phyloP scores from a whole-genome alignment of 78 protist species.

The Isochrysis galbana region DNA sequence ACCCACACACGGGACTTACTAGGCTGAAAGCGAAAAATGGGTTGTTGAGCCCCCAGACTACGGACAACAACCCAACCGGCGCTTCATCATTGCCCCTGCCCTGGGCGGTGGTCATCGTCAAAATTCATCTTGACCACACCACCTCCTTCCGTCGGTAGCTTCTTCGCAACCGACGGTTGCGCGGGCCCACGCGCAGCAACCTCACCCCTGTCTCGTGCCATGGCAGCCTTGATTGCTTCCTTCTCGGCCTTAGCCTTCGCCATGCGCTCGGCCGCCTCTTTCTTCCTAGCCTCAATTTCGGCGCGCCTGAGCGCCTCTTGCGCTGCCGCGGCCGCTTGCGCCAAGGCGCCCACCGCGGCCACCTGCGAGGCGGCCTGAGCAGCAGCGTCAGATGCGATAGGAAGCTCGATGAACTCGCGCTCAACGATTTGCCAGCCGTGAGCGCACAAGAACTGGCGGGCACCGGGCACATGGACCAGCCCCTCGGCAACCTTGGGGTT shows the following conservation, averaged over 20 bases:
- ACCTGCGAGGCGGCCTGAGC: neutral
- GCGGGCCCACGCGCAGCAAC: slow-evolving; percentile 9
- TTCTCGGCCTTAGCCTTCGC: neutral
- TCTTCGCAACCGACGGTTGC: neutral
- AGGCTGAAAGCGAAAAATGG: no score
- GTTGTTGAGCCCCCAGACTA: no score
- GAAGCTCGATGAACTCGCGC: neutral
- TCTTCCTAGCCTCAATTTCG: neutral
- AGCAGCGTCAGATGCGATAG: neutral
- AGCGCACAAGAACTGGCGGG: neutral
- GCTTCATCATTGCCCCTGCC: no score
- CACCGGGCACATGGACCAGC: neutral
- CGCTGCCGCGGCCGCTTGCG: neutral
- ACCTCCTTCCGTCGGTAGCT: slow-evolving; percentile 6
- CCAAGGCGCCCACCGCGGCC: neutral
- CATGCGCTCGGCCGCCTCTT: neutral
- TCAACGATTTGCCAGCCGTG: neutral
- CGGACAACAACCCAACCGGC: no score
- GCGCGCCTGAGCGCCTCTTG: neutral
- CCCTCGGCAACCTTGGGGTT: neutral
- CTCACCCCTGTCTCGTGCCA: neutral
- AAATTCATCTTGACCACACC: no score
- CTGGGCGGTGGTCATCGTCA: no score
- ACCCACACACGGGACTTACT: no score
- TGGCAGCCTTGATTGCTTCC: neutral